A percentile compares a stretch with the other conserved stretches of the same genome.
phyloP scores from a whole-genome alignment of 352 stramenopile species.

The Phytophthora pluvialis region DNA sequence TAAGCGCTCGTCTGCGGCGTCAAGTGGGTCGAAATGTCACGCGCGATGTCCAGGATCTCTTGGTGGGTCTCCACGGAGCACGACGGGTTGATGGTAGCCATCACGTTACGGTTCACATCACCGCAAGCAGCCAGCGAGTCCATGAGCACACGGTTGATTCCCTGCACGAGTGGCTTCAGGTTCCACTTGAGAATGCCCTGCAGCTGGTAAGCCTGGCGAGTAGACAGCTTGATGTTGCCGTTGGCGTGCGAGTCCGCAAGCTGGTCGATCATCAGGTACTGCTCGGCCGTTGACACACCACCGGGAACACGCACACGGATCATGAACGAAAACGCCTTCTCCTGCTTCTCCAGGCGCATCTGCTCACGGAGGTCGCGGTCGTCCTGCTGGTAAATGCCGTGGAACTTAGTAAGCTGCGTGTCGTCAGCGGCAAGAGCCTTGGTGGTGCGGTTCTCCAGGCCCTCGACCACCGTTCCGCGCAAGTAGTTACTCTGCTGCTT shows the following conservation, averaged over 20 bases:
- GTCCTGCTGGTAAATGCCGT: conserved; percentile 98
- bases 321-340: conserved; percentile 97
- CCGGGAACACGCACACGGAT: conserved; percentile 96
- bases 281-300: conserved; percentile 92
- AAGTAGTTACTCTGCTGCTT: conserved; percentile 83
- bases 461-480: conserved; percentile 68
- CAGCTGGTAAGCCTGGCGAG: conserved; percentile 96
- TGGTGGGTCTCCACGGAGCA: conserved; percentile 90
- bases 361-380: conserved; percentile 90
- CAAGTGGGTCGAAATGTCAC: conserved; percentile 94
- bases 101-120: conserved; percentile 98
- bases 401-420: conserved; percentile 95
- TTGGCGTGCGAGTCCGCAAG: conserved; percentile 94
- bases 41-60: conserved; percentile 85
- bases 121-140: conserved; percentile 97
- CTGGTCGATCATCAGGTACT: conserved; percentile 95
- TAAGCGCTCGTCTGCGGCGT: conserved; percentile 95
- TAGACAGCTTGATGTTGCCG: conserved; percentile 96
- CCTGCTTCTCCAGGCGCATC: conserved; percentile 80
- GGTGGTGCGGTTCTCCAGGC: conserved; percentile 75
- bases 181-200: conserved; percentile 97
- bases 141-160: conserved; percentile 92
- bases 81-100: conserved; percentile 89
- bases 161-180: conserved; percentile 96
- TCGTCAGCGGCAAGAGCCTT: conserved; percentile 75